Conservation (phyloP, 2,329 filamentous ascomycete genomes). For the Fusarium protoensiforme region DNA sequence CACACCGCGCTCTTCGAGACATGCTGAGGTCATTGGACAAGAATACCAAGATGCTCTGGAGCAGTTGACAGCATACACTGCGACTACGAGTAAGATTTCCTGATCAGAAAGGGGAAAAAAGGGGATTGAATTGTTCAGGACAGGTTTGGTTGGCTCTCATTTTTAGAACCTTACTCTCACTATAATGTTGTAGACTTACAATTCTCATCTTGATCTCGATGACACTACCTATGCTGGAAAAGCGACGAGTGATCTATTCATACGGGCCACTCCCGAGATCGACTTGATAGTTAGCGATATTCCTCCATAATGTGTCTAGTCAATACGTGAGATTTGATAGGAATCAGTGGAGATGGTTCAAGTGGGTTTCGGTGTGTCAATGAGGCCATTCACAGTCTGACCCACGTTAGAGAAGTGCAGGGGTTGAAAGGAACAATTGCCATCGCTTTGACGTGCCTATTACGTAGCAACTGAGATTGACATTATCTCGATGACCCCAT, state of each 20-base stretch:
- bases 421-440: not conserved
- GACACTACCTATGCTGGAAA: too few relatives aligned
- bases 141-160: not conserved
- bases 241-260: too few relatives aligned
- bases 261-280: not conserved
- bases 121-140: not conserved
- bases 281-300: not conserved
- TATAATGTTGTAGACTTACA: not conserved
- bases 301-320: not conserved
- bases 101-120: not conserved
- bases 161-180: not conserved
- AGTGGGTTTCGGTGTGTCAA: not conserved
- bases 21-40: constrained; percentile 46
- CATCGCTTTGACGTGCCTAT: not conserved
- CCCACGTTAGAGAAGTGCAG: not conserved
- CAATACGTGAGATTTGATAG: not conserved
- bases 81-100: constrained; percentile 34
- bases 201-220: not conserved
- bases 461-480: not conserved
- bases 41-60: constrained; percentile 44
- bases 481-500: not conserved
- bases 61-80: constrained; percentile 43
- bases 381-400: not conserved
- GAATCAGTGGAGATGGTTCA: not conserved
- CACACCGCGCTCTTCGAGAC: constrained; percentile 46